Evolutionary conservation across 305 asterid genomes (phyloP).

Genomic region (Withania somnifera): DNA sequence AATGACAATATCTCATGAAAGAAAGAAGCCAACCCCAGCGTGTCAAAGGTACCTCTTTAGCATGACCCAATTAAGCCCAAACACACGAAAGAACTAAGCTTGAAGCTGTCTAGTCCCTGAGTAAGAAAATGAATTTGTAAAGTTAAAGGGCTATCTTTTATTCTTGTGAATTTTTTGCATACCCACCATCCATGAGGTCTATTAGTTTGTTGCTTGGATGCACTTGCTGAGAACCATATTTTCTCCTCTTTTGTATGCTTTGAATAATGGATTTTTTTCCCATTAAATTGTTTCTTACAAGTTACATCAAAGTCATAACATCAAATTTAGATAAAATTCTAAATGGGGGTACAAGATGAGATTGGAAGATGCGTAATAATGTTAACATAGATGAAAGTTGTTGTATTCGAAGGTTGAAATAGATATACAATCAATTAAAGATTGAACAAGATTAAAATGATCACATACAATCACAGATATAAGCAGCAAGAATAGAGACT

Average conservation of each 20-base stretch:
- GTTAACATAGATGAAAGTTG: not conserved
- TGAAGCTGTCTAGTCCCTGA: not conserved
- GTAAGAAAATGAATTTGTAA: not conserved
- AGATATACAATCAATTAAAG: not conserved
- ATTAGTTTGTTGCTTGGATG: not conserved
- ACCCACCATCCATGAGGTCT: not conserved
- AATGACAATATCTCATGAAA: not conserved
- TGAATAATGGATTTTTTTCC: not conserved
- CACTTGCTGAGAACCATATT: not conserved
- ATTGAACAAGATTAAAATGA: not conserved
- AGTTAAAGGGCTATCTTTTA: not conserved
- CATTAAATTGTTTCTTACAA: not conserved
- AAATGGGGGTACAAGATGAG: not conserved
- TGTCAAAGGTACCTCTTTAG: not conserved
- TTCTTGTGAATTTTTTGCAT: not conserved
- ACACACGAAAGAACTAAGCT: not conserved
- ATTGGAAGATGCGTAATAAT: not conserved
- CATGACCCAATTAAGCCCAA: not conserved
- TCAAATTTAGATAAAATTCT: not conserved
- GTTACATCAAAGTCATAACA: not conserved
- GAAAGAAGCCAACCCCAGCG: not conserved
- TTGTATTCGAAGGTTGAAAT: not conserved
- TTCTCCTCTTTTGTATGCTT: not conserved
- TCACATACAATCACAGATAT: not conserved
- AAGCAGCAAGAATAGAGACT: not conserved